phyloP scores from a whole-genome alignment of 371 early-diverging fungal species.

The Apophysomyces sp. region DNA sequence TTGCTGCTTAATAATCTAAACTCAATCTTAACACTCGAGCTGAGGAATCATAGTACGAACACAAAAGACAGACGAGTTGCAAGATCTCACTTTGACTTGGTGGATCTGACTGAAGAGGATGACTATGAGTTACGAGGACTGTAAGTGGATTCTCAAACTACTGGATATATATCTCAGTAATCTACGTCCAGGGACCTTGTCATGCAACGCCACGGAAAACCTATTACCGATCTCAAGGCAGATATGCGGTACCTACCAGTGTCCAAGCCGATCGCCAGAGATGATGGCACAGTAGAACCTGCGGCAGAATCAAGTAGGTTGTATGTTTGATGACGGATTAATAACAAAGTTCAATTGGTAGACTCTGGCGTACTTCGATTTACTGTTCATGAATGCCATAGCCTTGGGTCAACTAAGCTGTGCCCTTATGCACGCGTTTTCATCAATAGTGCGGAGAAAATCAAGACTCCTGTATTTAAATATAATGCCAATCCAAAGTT shows the following conservation, averaged over 20 bases:
- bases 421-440: slow-evolving; percentile 48
- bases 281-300: slow-evolving; percentile 45
- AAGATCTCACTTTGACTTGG: slow-evolving; percentile 53
- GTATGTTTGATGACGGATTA: background rate
- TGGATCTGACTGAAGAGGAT: slow-evolving; percentile 49
- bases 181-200: slow-evolving; percentile 35
- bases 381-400: slow-evolving; percentile 49
- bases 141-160: slow-evolving; percentile 22
- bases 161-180: too few relatives aligned
- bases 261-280: slow-evolving; percentile 47
- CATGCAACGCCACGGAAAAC: slow-evolving; percentile 50
- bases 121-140: slow-evolving; percentile 39
- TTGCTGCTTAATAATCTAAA: slow-evolving; percentile 58
- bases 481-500: slow-evolving; percentile 46
- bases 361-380: slow-evolving; percentile 56
- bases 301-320: slow-evolving; percentile 59
- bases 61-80: slow-evolving; percentile 41
- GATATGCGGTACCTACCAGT: slow-evolving; percentile 65
- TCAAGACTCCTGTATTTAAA: slow-evolving; percentile 39
- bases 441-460: slow-evolving; percentile 47
- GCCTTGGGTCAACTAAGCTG: slow-evolving; percentile 31
- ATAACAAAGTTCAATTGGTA: slow-evolving; percentile 2
- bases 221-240: slow-evolving; percentile 51
- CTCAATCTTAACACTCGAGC: slow-evolving; percentile 47
- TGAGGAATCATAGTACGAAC: slow-evolving; percentile 28